Evolutionary conservation across 2,329 filamentous ascomycete species (phyloP).

Genomic region (Falciphora oryzae): DNA sequence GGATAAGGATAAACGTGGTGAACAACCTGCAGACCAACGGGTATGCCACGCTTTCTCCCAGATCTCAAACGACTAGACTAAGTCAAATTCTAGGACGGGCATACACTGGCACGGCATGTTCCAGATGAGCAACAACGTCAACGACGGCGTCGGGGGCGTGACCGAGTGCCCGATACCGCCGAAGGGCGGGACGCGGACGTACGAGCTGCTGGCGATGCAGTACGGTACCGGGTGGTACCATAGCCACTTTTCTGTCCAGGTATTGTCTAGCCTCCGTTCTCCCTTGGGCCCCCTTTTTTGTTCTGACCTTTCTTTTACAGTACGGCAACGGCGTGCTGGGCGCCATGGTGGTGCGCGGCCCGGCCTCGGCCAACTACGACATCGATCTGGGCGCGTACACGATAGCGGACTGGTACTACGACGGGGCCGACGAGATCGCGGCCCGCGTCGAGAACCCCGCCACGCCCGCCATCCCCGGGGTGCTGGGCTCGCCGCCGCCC

Average conservation of each 20-base stretch:
- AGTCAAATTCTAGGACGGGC: slow-evolving; percentile 25
- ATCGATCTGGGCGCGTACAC: slow-evolving; percentile 44
- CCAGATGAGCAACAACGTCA: slow-evolving; percentile 36
- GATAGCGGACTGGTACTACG: slow-evolving; percentile 44
- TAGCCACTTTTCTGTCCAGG: slow-evolving; percentile 18
- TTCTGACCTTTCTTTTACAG: slow-evolving; percentile 25
- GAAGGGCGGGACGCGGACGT: slow-evolving; percentile 26
- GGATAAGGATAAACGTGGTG: slow-evolving; percentile 26
- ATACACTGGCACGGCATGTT: slow-evolving; percentile 46
- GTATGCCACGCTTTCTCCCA: neutral
- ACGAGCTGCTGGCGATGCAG: slow-evolving; percentile 31
- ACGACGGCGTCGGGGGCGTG: slow-evolving; percentile 41
- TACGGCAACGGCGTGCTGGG: slow-evolving; percentile 48
- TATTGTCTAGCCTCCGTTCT: neutral
- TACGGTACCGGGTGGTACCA: slow-evolving; percentile 40
- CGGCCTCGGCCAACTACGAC: slow-evolving; percentile 44
- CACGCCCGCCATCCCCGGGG: slow-evolving; percentile 11
- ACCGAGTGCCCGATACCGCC: slow-evolving; percentile 37
- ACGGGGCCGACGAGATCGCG: slow-evolving; percentile 19
- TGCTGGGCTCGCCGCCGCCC: slow-evolving; percentile 18
- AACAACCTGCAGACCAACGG: slow-evolving; percentile 23
- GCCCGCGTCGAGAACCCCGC: slow-evolving; percentile 17
- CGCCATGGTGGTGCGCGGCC: slow-evolving; percentile 44
- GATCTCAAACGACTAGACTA: slow-evolving; percentile 31
- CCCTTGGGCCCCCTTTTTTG: too few species aligned